phyloP scores from a whole-genome alignment of 2,329 filamentous ascomycete genomes.

The Colletotrichum godetiae region DNA sequence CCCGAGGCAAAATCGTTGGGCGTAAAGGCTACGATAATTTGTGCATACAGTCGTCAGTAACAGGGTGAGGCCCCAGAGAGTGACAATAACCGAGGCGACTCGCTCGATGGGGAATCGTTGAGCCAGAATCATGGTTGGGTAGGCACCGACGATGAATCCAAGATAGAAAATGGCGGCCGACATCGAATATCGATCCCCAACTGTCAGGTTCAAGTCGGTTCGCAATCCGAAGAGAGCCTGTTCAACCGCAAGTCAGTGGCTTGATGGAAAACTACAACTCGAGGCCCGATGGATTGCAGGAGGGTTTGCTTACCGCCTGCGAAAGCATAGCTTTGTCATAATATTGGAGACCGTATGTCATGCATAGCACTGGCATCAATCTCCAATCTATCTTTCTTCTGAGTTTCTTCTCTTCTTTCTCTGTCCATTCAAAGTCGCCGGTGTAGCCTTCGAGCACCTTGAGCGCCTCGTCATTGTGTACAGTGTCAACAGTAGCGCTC shows the following conservation, averaged over 20 bases:
- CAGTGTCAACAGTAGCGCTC: constrained; percentile 42
- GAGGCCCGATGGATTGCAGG: background rate
- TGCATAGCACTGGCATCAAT: constrained; percentile 53
- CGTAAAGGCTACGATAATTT: constrained; percentile 45
- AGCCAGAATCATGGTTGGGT: constrained; percentile 44
- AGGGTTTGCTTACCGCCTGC: constrained; percentile 43
- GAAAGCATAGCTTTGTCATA: constrained; percentile 40
- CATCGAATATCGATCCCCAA: constrained; percentile 44
- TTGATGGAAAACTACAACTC: constrained; percentile 51
- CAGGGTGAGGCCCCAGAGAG: constrained; percentile 46
- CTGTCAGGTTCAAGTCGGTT: constrained; percentile 41
- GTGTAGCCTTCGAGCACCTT: constrained; percentile 53
- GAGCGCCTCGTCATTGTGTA: constrained; percentile 52
- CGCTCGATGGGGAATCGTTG: constrained; percentile 42
- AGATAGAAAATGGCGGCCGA: constrained; percentile 48
- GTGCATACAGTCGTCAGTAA: constrained; percentile 45
- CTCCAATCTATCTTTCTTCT: constrained; percentile 54
- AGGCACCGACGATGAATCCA: constrained; percentile 46
- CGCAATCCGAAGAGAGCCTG: constrained; percentile 43
- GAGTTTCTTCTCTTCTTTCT: constrained; percentile 54
- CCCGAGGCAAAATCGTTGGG: constrained; percentile 50
- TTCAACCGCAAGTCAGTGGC: constrained; percentile 47
- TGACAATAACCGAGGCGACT: constrained; percentile 43
- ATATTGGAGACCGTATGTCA: constrained; percentile 46
- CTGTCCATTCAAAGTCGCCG: constrained; percentile 55